Evolutionary conservation across 257 asterid species (phyloP), one percentile per base, ranked within the genome.

Genomic region (Paulownia fortunei): DNA sequence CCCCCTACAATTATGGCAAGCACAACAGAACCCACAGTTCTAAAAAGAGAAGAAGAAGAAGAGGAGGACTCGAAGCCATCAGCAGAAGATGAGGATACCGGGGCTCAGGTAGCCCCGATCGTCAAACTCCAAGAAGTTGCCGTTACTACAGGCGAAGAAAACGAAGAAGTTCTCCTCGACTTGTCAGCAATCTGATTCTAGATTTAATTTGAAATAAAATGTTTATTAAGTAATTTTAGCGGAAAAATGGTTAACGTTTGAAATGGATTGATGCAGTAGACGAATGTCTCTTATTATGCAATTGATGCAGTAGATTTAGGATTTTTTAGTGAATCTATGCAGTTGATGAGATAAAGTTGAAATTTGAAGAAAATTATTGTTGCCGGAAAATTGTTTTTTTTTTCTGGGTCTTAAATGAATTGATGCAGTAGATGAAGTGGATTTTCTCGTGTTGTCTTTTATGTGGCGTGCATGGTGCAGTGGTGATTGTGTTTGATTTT

Each of bases 81-180:
- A 3, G 90, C 82, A 0, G 96, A 88, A 15, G 98, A 93, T 52
- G 97, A 92, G 80, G 97, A 90, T 37, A 94, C 98, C 66, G 97
- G 97, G 32, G 97, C 96, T 30, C 93, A 84, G 75, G 82, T 92
- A 16, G 94, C 94, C 65, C 97, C 97, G 80, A 92, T 94, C 81
- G 88, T 89, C 79, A 81, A 47, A 27, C 90, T 94, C 46, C 90
- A 90, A 73, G 92, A 92, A 84, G 97, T 94, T 64, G 84, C 95
- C 46, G 92, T 94, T 23, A 82, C 93, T 12, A 92, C 97, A 0
- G 97, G 96, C 44, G 98, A 94, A 80, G 98, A 94, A 80, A 79
- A 90, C 69, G 97, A 94, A 77, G 87, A 83, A 5, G 87, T 80
- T 65, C 87, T 94, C 44, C 87, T 94, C 58, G 95, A 93, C 81